Evolutionary conservation across 2,329 filamentous ascomycete species (phyloP).

Genomic region (Diaporthe amygdali): DNA sequence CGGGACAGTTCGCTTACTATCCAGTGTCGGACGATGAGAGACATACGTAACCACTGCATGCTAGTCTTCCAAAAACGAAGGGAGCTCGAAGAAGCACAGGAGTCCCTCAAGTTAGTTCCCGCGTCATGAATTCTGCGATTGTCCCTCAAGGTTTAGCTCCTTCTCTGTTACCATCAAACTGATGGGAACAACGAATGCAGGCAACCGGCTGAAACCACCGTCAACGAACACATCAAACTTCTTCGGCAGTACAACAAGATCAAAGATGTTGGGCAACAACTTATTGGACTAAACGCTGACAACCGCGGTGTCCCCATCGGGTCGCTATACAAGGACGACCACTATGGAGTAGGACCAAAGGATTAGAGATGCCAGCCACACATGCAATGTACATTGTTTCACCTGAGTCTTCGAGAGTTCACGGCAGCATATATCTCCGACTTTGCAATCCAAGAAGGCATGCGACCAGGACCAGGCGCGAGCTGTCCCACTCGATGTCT

Average conservation of each 20-base stretch:
- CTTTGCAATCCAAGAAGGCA: no score
- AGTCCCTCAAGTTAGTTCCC: constrained; percentile 2
- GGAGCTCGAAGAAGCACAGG: not conserved
- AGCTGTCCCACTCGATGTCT: no score
- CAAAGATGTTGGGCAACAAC: constrained; percentile 43
- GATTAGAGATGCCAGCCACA: constrained; percentile 27
- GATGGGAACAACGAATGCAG: constrained; percentile 11
- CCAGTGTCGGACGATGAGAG: constrained; percentile 10
- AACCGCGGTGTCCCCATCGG: constrained; percentile 37
- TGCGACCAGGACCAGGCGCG: no score
- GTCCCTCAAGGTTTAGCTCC: no score
- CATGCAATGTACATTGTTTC: no score
- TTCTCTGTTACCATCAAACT: not conserved
- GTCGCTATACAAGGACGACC: constrained; percentile 35
- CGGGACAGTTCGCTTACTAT: not conserved
- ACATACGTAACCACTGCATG: not conserved
- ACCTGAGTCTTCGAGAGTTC: no score
- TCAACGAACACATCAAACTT: constrained; percentile 32
- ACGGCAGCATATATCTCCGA: no score
- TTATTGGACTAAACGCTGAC: constrained; percentile 44
- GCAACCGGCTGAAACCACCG: constrained; percentile 28
- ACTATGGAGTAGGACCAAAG: constrained; percentile 37
- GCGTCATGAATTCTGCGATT: not conserved
- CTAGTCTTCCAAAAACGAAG: not conserved
- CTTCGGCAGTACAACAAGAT: constrained; percentile 44